These are phyloP conservation scores for Buddleja alternifolia DNA, from an alignment of 257 asterid genomes.

Conservation along the genomic window DNA sequence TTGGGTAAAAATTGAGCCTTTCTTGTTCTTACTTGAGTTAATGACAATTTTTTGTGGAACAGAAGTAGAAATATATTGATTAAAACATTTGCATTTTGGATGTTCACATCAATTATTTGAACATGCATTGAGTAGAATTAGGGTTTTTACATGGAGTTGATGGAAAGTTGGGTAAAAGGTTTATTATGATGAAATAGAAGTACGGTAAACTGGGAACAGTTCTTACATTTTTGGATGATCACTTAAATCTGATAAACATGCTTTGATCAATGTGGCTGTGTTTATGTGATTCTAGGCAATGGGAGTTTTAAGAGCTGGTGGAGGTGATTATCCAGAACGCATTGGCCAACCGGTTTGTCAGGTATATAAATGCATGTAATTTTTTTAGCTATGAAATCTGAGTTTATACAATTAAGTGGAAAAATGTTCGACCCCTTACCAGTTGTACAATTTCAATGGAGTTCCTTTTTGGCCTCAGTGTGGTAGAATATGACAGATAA, in stretches of 20 bases:
- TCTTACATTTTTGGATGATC: slow-evolving; percentile 7
- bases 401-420: neutral
- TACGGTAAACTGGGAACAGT: neutral
- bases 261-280: slow-evolving; percentile 9
- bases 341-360: slow-evolving; percentile 72
- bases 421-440: neutral
- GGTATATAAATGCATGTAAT: slow-evolving; percentile 41
- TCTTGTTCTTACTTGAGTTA: slow-evolving; percentile 24
- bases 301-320: slow-evolving; percentile 49
- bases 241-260: slow-evolving; percentile 26
- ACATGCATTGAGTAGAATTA: slow-evolving; percentile 25
- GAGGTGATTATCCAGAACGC: slow-evolving; percentile 63
- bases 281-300: slow-evolving; percentile 43
- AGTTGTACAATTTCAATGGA: neutral
- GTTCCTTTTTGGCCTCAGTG: neutral
- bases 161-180: slow-evolving; percentile 18
- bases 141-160: slow-evolving; percentile 10
- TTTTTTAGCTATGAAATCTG: neutral
- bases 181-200: slow-evolving; percentile 16
- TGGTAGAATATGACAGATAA: neutral
- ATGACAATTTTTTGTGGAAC: neutral
- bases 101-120: slow-evolving; percentile 12
- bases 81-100: slow-evolving; percentile 1
- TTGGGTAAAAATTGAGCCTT: slow-evolving; percentile 19
- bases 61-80: neutral